Evolutionary conservation across 2,329 filamentous ascomycete species (phyloP).

Genomic region (Botrytis squamosa): DNA sequence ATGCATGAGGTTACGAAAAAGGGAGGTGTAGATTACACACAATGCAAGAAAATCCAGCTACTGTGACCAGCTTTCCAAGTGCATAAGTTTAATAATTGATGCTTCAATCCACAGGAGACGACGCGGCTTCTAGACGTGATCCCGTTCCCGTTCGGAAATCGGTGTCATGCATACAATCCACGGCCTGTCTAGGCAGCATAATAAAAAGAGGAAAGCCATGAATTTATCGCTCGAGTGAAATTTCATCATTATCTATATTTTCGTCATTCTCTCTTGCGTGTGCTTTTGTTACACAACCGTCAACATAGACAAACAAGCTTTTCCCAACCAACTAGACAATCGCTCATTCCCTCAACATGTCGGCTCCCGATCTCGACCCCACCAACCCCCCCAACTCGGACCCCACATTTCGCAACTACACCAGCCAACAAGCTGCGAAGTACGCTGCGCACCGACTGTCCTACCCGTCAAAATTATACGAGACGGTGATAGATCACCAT

Average conservation of each 20-base stretch:
- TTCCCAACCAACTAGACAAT: background rate
- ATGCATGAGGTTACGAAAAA: too few relatives aligned
- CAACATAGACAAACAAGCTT: background rate
- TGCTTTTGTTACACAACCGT: background rate
- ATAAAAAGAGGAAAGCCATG: background rate
- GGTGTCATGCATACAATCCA: background rate
- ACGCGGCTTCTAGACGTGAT: background rate
- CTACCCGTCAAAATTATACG: conserved; percentile 29
- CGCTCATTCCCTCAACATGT: background rate
- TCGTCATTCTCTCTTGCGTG: background rate
- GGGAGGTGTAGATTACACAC: too few relatives aligned
- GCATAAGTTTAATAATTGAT: background rate
- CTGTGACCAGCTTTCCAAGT: background rate
- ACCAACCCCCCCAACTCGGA: conserved; percentile 22
- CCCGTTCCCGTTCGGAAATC: background rate
- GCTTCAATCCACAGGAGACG: background rate
- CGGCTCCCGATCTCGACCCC: background rate
- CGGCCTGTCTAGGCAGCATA: background rate
- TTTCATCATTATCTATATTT: background rate
- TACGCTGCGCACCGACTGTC: conserved; percentile 33
- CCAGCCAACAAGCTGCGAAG: conserved; percentile 29
- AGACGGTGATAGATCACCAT: conserved; percentile 33
- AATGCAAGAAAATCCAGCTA: too few relatives aligned
- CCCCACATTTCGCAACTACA: conserved; percentile 36
- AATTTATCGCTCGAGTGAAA: background rate